Percentiles rank a stretch among this genome's conserved stretches.
phyloP scores from a whole-genome alignment of 2,329 filamentous ascomycete genomes.

The Fusarium sp. region DNA sequence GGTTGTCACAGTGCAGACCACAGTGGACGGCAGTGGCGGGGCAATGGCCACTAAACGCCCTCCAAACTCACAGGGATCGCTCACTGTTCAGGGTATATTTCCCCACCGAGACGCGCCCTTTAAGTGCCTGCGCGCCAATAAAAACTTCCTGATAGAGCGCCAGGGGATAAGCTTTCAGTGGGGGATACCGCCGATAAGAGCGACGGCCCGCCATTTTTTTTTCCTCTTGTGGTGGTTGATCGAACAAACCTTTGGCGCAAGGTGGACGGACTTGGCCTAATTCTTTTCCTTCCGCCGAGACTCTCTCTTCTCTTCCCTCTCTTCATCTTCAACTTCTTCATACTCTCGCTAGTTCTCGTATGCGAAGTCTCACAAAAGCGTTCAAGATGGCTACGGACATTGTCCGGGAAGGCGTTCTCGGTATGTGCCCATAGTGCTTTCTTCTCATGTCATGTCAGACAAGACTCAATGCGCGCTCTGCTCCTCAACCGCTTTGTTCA shows the following conservation, averaged over 20 bases:
- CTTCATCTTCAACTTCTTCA: conserved; percentile 8
- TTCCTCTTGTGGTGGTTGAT: not conserved
- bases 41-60: conserved; percentile 22
- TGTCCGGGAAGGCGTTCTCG: conserved; percentile 68
- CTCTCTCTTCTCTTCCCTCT: conserved; percentile 15
- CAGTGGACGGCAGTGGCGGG: conserved; percentile 13
- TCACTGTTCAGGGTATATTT: not conserved
- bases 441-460: conserved; percentile 1
- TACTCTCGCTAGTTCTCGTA: conserved; percentile 39
- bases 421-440: conserved; percentile 50
- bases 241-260: conserved; percentile 9
- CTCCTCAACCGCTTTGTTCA: not conserved
- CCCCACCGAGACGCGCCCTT: conserved; percentile 21
- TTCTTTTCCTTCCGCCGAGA: conserved; percentile 30
- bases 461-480: not conserved
- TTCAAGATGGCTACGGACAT: conserved; percentile 65
- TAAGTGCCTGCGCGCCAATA: conserved; percentile 32
- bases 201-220: conserved; percentile 11
- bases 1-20: not conserved
- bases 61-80: conserved; percentile 1
- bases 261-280: conserved; percentile 1
- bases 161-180: conserved; percentile 9
- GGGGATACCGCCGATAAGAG: conserved; percentile 30
- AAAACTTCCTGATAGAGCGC: conserved; percentile 12
- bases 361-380: conserved; percentile 46